Conservation (phyloP, 2,329 filamentous ascomycete species). For the Exserohilum turcica region DNA sequence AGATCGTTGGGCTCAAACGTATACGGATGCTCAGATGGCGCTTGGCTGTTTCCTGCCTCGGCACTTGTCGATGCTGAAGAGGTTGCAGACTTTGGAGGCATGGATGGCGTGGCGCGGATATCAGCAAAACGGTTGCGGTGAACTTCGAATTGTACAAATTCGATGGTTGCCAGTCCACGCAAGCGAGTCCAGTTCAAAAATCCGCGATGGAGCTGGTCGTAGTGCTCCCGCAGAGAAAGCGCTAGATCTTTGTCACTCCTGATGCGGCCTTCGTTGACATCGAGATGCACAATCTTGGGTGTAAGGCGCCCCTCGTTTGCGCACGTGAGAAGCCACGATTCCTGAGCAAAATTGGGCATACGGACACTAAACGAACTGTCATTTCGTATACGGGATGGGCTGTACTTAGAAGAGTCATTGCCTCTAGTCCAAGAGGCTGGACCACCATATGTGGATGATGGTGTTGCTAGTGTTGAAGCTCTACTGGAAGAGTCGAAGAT, state of each 20-base stretch:
- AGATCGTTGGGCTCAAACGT: slow-evolving; percentile 47
- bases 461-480: slow-evolving; percentile 35
- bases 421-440: slow-evolving; percentile 24
- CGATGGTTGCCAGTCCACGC: slow-evolving; percentile 45
- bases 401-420: slow-evolving; percentile 28
- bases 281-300: slow-evolving; percentile 47
- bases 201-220: slow-evolving; percentile 39
- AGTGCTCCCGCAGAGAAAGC: slow-evolving; percentile 41
- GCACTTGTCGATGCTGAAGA: slow-evolving; percentile 14
- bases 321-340: slow-evolving; percentile 47
- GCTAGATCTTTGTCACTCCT: slow-evolving; percentile 46
- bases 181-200: slow-evolving; percentile 43
- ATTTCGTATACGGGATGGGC: slow-evolving; percentile 27
- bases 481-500: slow-evolving; percentile 35
- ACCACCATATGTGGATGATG: slow-evolving; percentile 35
- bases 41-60: slow-evolving; percentile 15
- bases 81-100: slow-evolving; percentile 34
- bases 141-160: slow-evolving; percentile 49
- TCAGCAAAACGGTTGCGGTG: slow-evolving; percentile 50
- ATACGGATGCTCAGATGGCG: slow-evolving; percentile 38
- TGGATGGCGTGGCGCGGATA: slow-evolving; percentile 45
- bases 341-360: slow-evolving; percentile 25
- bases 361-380: slow-evolving; percentile 35
- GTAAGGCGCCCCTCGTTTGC: slow-evolving; percentile 46
- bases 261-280: slow-evolving; percentile 41